Evolutionary conservation across 2,329 filamentous ascomycete species (phyloP).

Genomic region (Colletotrichum sp.): DNA sequence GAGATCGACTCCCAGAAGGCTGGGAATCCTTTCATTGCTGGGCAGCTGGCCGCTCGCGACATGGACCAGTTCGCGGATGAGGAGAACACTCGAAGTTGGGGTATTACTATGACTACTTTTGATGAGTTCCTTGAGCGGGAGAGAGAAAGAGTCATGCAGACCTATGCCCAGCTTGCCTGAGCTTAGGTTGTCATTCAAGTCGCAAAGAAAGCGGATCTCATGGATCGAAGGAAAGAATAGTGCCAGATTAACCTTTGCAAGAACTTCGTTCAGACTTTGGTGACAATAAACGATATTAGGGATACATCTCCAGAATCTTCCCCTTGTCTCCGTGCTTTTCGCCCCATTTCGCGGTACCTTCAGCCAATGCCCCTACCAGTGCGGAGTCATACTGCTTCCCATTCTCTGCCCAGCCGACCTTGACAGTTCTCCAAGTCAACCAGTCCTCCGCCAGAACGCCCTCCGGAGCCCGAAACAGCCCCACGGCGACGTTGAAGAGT

Average conservation of each 20-base stretch:
- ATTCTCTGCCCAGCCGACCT: slow-evolving; percentile 34
- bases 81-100: slow-evolving; percentile 38
- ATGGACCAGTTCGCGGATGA: slow-evolving; percentile 41
- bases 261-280: neutral
- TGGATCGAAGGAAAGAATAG: neutral
- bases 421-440: slow-evolving; percentile 49
- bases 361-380: slow-evolving; percentile 38
- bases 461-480: slow-evolving; percentile 48
- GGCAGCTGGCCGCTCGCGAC: slow-evolving; percentile 39
- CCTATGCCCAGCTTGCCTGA: slow-evolving; percentile 23
- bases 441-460: slow-evolving; percentile 49
- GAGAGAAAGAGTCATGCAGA: slow-evolving; percentile 33
- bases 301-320: slow-evolving; percentile 5
- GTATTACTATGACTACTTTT: slow-evolving; percentile 46
- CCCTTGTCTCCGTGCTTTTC: slow-evolving; percentile 34
- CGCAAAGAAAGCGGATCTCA: neutral
- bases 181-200: too few species aligned
- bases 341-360: slow-evolving; percentile 44
- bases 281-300: neutral
- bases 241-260: neutral
- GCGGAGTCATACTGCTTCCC: slow-evolving; percentile 40
- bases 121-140: slow-evolving; percentile 47
- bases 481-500: slow-evolving; percentile 47
- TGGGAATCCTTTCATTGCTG: slow-evolving; percentile 41
- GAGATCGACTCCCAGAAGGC: slow-evolving; percentile 40